Evolutionary conservation across 169 alveolate genomes (phyloP).

Genomic region (Miamiensis avidus): DNA sequence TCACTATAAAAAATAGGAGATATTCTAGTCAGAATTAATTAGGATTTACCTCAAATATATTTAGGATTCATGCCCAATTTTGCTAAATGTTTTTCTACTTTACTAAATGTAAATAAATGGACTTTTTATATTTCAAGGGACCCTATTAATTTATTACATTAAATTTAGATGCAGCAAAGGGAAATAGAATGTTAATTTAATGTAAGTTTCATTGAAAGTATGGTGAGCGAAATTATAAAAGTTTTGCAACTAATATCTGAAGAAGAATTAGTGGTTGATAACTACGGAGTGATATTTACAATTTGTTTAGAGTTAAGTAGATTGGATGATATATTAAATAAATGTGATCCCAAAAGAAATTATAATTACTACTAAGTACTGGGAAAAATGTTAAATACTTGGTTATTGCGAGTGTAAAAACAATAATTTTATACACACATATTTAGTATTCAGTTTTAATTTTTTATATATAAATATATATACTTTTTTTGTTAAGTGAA

Average conservation of each 20-base stretch:
- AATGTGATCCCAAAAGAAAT: not conserved
- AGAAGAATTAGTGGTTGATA: conserved; percentile 1
- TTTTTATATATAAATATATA: too few relatives aligned
- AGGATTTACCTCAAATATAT: not conserved
- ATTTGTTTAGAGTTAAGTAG: conserved; percentile 9
- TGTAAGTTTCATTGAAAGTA: conserved; percentile 11
- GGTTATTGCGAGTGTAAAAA: not conserved
- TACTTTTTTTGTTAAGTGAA: too few relatives aligned
- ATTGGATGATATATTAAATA: conserved; percentile 17
- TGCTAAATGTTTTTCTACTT: not conserved
- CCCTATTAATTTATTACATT: too few relatives aligned
- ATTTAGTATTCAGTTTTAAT: not conserved
- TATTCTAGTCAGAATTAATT: not conserved
- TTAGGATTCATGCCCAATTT: not conserved
- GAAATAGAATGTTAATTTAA: conserved; percentile 1
- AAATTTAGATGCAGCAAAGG: not conserved
- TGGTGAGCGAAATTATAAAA: conserved; percentile 6
- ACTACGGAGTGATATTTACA: not conserved
- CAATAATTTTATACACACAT: not conserved
- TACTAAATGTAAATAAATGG: not conserved
- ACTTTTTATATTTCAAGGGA: too few relatives aligned
- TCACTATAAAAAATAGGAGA: not conserved
- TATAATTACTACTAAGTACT: not conserved
- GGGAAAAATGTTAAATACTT: not conserved
- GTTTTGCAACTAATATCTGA: not conserved